Conservation (phyloP, 441 rosid species). For the Metrosideros polymorpha region DNA sequence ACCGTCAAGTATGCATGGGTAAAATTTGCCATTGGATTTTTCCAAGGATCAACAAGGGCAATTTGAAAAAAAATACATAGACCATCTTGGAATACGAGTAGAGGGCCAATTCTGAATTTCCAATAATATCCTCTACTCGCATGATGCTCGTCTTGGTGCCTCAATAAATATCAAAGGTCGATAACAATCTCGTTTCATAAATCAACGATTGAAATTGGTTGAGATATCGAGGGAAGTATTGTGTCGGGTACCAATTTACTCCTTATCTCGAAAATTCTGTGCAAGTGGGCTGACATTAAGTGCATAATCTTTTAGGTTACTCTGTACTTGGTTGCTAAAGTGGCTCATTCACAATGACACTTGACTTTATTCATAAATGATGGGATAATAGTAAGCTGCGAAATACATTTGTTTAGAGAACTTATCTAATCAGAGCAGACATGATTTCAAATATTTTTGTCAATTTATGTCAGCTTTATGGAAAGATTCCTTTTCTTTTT, state of each 20-base stretch:
- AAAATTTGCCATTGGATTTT: background rate
- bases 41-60: background rate
- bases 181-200: background rate
- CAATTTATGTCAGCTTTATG: background rate
- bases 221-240: background rate
- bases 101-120: background rate
- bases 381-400: background rate
- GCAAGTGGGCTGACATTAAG: too few relatives aligned
- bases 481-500: background rate
- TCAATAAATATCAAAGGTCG: background rate
- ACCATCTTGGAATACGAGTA: background rate
- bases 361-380: background rate
- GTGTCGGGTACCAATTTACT: background rate
- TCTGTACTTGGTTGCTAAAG: background rate
- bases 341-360: background rate
- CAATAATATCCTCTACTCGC: too few relatives aligned
- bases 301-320: too few relatives aligned
- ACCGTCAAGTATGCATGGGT: background rate
- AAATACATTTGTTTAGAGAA: background rate
- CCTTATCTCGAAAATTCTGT: background rate
- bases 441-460: background rate
- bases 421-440: background rate
- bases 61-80: background rate
- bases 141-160: background rate
- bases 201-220: background rate